Percentiles rank a stretch among this genome's conserved stretches.
Evolutionary conservation across 768 basidiomycete genomes (phyloP).

Genomic region (Suillus lakei): DNA sequence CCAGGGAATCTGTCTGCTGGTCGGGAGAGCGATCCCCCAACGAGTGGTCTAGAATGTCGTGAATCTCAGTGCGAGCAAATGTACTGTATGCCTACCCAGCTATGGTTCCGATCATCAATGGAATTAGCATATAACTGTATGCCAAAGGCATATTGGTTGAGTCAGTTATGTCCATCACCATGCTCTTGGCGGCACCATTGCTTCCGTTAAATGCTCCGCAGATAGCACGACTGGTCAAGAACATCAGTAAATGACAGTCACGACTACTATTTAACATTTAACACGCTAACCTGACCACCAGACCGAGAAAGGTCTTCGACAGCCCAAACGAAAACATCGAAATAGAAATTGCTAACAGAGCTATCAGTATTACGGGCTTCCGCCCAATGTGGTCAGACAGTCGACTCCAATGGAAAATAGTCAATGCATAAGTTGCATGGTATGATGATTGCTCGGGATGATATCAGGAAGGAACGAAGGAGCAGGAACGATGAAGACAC

Average conservation of each 20-base stretch:
- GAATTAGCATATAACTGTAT: conserved; percentile 61
- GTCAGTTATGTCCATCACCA: conserved; percentile 47
- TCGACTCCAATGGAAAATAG: conserved; percentile 53
- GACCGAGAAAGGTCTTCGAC: conserved; percentile 39
- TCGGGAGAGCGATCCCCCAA: conserved; percentile 67
- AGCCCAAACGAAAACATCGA: conserved; percentile 55
- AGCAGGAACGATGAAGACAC: not conserved
- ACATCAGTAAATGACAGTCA: not conserved
- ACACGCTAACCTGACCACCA: conserved; percentile 21
- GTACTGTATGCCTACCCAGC: conserved; percentile 41
- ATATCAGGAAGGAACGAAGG: conserved; percentile 36
- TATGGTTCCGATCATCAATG: conserved; percentile 47
- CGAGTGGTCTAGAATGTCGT: conserved; percentile 52
- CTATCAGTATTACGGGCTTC: conserved; percentile 50
- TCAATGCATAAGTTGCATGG: conserved; percentile 52
- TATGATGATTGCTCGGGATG: conserved; percentile 48
- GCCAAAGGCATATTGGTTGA: conserved; percentile 39
- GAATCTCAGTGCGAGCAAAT: conserved; percentile 3
- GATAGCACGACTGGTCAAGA: conserved; percentile 41
- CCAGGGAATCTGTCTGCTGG: conserved; percentile 70
- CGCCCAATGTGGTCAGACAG: conserved; percentile 54
- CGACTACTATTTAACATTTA: not conserved
- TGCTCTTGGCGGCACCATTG: conserved; percentile 51
- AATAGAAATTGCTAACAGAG: conserved; percentile 46
- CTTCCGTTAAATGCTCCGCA: conserved; percentile 59